These are phyloP conservation scores for Tulasnella sp. DNA, from an alignment of 768 basidiomycete genomes.

Conservation along the genomic window DNA sequence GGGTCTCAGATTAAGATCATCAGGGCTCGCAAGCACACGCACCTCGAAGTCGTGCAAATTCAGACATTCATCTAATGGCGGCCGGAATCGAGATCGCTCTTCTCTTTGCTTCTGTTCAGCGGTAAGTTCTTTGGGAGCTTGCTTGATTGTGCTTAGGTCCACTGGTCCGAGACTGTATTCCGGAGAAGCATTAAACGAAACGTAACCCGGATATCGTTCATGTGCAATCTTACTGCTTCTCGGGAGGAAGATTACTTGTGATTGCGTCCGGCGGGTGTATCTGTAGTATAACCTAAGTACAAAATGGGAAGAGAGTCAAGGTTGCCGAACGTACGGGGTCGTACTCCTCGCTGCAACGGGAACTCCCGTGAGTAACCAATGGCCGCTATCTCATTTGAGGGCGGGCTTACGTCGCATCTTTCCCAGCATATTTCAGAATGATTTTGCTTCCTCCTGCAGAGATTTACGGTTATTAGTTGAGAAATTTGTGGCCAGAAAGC, in stretches of 20 bases:
- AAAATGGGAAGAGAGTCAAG: slow-evolving; percentile 51
- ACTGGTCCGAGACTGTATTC: slow-evolving; percentile 48
- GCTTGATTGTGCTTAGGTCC: slow-evolving; percentile 54
- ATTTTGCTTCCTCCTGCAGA: slow-evolving; percentile 63
- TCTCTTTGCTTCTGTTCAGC: slow-evolving; percentile 61
- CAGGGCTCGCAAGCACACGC: slow-evolving; percentile 17
- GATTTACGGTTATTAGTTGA: not conserved
- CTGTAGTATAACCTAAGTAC: slow-evolving; percentile 27
- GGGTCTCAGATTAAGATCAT: not conserved
- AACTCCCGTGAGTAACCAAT: not conserved
- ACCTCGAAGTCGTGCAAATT: slow-evolving; percentile 95
- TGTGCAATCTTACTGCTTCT: slow-evolving; percentile 58
- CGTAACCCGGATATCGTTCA: not conserved
- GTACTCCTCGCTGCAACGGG: slow-evolving; percentile 50
- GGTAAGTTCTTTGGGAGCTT: slow-evolving; percentile 49
- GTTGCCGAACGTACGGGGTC: slow-evolving; percentile 55
- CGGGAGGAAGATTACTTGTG: slow-evolving; percentile 47
- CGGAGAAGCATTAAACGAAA: not conserved
- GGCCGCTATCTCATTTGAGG: not conserved
- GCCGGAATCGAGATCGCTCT: slow-evolving; percentile 48
- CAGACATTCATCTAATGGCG: slow-evolving; percentile 65
- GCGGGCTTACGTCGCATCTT: slow-evolving; percentile 65
- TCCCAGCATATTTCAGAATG: slow-evolving; percentile 79
- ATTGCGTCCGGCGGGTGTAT: slow-evolving; percentile 19
- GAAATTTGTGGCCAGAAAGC: not conserved